phyloP scores from a whole-genome alignment of 2,329 filamentous ascomycete species.

The Aspergillus flavus region DNA sequence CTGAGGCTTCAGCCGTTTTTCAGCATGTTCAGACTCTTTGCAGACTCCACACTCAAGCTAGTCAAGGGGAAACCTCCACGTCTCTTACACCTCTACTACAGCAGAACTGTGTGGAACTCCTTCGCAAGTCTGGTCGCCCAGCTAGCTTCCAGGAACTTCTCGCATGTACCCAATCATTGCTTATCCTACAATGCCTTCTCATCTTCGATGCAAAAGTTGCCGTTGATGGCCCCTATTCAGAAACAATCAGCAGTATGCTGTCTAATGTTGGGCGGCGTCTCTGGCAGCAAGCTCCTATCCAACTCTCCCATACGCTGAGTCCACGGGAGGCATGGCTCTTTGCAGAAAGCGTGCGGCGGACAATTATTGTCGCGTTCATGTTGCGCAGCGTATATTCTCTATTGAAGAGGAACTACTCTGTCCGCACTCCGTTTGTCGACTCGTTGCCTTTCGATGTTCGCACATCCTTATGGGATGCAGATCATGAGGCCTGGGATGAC shows the following conservation, averaged over 20 bases:
- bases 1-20: conserved; percentile 14
- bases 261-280: conserved; percentile 22
- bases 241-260: conserved; percentile 22
- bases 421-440: conserved; percentile 33
- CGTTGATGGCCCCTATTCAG: conserved; percentile 12
- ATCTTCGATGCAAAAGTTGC: conserved; percentile 13
- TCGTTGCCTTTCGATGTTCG: conserved; percentile 32
- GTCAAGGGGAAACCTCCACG: background rate
- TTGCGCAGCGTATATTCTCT: conserved; percentile 35
- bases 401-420: conserved; percentile 27
- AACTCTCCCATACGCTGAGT: conserved; percentile 26
- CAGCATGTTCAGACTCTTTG: conserved; percentile 25
- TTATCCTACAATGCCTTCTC: conserved; percentile 30
- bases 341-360: conserved; percentile 35
- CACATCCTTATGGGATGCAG: conserved; percentile 29
- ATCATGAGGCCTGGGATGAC: conserved; percentile 15
- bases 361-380: conserved; percentile 35
- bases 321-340: conserved; percentile 35
- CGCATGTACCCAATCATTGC: conserved; percentile 26
- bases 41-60: conserved; percentile 12
- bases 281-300: conserved; percentile 29
- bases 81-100: conserved; percentile 13
- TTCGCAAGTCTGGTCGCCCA: conserved; percentile 14
- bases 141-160: conserved; percentile 28
- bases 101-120: conserved; percentile 17